Evolutionary conservation across 352 stramenopile species (phyloP), one percentile per base, ranked within the genome.

Genomic region (Phytopythium cucurbitacearum): DNA sequence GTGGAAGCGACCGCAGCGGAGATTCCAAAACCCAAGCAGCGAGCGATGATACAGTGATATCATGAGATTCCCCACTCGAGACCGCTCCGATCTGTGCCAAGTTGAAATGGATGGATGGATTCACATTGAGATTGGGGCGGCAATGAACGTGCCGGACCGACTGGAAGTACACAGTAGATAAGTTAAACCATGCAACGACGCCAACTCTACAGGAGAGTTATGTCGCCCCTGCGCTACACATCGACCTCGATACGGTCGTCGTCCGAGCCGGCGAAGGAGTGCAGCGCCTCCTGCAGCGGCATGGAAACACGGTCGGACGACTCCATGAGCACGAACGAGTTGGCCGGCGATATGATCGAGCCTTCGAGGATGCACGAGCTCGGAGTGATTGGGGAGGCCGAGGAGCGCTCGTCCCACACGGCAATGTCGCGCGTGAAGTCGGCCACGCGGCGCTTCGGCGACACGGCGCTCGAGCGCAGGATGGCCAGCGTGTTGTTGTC

Each of bases 371-470:
- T 72, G 60, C 57, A 74, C 42, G 68, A 75, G 36, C 62, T 58
- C 32, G 72, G 72, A 6, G 72, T 82, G 51, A 82, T 82, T 3
- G 73, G 73, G 33, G 73, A 80, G 38, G 69, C 67, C 3, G 69
- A 80, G 15, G 67, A 57, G 4, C 67, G 69, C 35, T 76, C 54
- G 48, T 83, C 73, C 73, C 73, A 83, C 21, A 67, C 59, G 21
- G 69, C 70, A 35, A 80, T 58, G 16, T 77, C 70, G 10, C 67
- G 61, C 40, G 65, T 73, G 46, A 83, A 83, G 56, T 83, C 73
- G 3, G 70, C 70, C 3, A 80, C 51, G 21, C 28, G 66, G 43
- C 69, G 70, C 34, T 60, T 64, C 36, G 57, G 41, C 4, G 60
- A 60, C 53, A 61, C 65, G 46, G 62, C 61, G 21, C 73, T 83